Percentiles rank a stretch among this genome's conserved stretches.
Evolutionary conservation across 23 red algal genomes (phyloP).

Genomic region (Gracilaria gracilis): DNA sequence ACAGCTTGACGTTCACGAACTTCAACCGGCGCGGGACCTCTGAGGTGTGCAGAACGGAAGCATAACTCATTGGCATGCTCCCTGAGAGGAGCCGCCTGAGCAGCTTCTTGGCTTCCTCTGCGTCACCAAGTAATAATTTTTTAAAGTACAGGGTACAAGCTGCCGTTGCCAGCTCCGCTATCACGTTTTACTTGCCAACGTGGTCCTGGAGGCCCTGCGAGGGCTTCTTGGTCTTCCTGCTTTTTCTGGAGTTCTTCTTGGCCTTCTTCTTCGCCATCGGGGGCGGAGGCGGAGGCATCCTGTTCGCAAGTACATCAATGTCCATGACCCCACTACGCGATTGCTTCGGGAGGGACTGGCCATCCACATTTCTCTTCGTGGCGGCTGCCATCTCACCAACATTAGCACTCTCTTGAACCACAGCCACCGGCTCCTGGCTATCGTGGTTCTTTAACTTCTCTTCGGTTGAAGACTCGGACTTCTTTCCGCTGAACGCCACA

Average conservation of each 20-base stretch:
- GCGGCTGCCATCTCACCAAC: background rate
- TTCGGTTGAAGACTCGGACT: background rate
- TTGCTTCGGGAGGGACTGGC: slow-evolving; percentile 2
- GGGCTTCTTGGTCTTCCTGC: background rate
- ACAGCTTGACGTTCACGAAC: background rate
- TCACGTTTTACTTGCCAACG: slow-evolving; percentile 33
- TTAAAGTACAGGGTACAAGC: background rate
- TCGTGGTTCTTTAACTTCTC: background rate
- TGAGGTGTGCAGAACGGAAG: background rate
- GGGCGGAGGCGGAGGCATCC: background rate
- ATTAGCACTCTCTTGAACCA: background rate
- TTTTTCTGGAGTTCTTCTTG: slow-evolving; percentile 3
- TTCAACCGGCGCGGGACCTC: background rate
- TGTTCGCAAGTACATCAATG: background rate
- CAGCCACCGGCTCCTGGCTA: background rate
- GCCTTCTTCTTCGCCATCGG: background rate
- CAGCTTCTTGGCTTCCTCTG: background rate
- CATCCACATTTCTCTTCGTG: slow-evolving; percentile 17
- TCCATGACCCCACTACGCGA: background rate
- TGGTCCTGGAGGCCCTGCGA: background rate
- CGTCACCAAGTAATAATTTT: background rate
- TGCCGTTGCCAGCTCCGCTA: background rate
- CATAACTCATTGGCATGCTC: background rate
- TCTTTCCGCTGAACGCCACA: background rate
- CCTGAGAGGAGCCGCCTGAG: background rate